Base-by-base conservation (phyloP, 2,329 filamentous ascomycete species). In the Whalleya microplaca region DNA sequence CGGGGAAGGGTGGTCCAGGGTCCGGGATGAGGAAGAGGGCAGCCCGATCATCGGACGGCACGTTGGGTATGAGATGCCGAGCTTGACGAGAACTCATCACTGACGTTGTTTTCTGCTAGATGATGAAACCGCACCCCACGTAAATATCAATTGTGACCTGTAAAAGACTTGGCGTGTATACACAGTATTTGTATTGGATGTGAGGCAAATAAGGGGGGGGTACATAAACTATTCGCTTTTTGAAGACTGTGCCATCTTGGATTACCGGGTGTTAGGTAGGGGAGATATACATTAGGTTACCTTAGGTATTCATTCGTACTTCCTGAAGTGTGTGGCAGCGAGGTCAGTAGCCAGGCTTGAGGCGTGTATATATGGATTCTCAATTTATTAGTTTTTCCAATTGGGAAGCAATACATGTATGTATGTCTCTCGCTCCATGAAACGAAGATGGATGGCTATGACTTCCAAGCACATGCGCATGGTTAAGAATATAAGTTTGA, bases 1-100 rank as follows among this genome's bases (percentile, higher is more conserved):
- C 23, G 56, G 62, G 9, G 68, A 63, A 40, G 67, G 71, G 5
- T 79, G 77, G 65, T 69, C 69, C 6, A 75, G 81, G 16, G 70
- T 85, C 27, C 72, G 78, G 41, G 83, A 85, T 53, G 82, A 84
- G 56, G 83, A 86, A 65, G 79, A 82, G 57, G 79, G 73, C 21
- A 70, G 69, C 21, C 65, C 68, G 3, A 64, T 69, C 40, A 23
- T 70, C 40, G 67, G 70, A 50, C 65, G 68, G 49, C 70, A 62
- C 51, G 55, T 51, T 62, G 69, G 64, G 70, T 72, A 72, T 59
- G 70, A 68, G 60, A 64, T 70, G 64, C 58, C 37, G 47, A 53
- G 66, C 48, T 32, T 63, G 20, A 51, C 21, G 41, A 56, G 47
- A 49, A 52, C 46, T 53, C 58, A 51, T 44, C 55, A 63, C 67